phyloP scores from a whole-genome alignment of 1,139 yeast genomes.

The Arxiozyma telluris region DNA sequence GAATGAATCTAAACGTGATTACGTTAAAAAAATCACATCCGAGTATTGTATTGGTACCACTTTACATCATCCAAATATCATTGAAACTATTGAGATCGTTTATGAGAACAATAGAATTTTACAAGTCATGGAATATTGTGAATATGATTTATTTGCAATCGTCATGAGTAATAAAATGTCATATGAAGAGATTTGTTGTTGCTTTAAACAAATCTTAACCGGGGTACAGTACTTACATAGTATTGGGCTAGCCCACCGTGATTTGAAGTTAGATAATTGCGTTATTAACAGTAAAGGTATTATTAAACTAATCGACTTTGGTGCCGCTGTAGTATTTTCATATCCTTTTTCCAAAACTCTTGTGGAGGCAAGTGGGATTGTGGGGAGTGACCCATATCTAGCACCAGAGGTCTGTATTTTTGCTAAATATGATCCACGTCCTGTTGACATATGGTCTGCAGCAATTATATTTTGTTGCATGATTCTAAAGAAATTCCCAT shows the following conservation, averaged over 20 bases:
- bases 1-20: conserved; percentile 73
- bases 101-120: conserved; percentile 80
- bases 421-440: conserved; percentile 80
- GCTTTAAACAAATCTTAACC: conserved; percentile 74
- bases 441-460: conserved; percentile 91
- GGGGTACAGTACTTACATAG: conserved; percentile 82
- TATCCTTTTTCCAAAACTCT: conserved; percentile 79
- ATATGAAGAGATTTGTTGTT: conserved; percentile 76
- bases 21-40: conserved; percentile 88
- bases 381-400: conserved; percentile 88
- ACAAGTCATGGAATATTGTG: conserved; percentile 94
- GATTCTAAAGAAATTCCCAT: conserved; percentile 89
- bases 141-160: conserved; percentile 84
- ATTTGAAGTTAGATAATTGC: conserved; percentile 86
- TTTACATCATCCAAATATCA: conserved; percentile 79
- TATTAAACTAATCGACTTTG: conserved; percentile 86
- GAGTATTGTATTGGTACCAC: conserved; percentile 94
- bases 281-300: conserved; percentile 80
- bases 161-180: conserved; percentile 95
- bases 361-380: conserved; percentile 81
- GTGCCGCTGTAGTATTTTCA: conserved; percentile 86
- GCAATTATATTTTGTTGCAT: conserved; percentile 92
- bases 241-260: conserved; percentile 86
- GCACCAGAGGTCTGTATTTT: conserved; percentile 89
- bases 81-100: conserved; percentile 84